Base-by-base conservation (phyloP, 2,329 filamentous ascomycete genomes). In the Colletotrichum camelliae region DNA sequence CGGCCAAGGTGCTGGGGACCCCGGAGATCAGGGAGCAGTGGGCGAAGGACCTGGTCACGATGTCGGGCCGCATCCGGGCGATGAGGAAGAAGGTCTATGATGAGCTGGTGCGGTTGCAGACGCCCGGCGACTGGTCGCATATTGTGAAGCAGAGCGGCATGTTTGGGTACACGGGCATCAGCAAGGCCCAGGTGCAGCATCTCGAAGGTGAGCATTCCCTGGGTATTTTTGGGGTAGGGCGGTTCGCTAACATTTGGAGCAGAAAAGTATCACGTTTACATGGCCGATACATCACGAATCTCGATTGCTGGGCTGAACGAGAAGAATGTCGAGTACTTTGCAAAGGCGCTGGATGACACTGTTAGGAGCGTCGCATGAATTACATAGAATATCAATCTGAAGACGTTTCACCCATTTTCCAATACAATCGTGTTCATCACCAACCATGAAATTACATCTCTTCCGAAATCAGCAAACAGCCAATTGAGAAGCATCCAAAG, bases 91-190 rank as follows among this genome's bases (percentile, higher is more conserved):
- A 66, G 52, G 67, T 87, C 2, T 85, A 82, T 33, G 80, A 83
- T 6, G 81, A 83, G 64, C 78, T 87, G 5, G 66, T 79, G 2
- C 74, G 76, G 5, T 77, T 84, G 5, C 69, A 79, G 5, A 84
- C 84, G 0, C 85, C 85, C 0, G 85, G 85, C 0, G 77, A 81
- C 29, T 87, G 85, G 85, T 78, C 79, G 2, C 84, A 85, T 57
- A 79, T 87, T 9, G 77, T 83, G 1, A 80, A 80, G 24, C 85
- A 87, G 70, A 84, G 78, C 13, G 85, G 85, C 33, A 86, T 86
- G 85, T 86, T 86, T 78, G 82, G 82, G 0, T 86, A 84, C 73
- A 89, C 89, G 0, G 90, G 90, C 0, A 81, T 92, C 75, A 87
- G 77, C 6, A 86, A 88, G 74, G 75, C 81, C 5, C 89, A 91